Conservation (phyloP, 495 filamentous ascomycete genomes). For the Aspergillus sclerotioniger region DNA sequence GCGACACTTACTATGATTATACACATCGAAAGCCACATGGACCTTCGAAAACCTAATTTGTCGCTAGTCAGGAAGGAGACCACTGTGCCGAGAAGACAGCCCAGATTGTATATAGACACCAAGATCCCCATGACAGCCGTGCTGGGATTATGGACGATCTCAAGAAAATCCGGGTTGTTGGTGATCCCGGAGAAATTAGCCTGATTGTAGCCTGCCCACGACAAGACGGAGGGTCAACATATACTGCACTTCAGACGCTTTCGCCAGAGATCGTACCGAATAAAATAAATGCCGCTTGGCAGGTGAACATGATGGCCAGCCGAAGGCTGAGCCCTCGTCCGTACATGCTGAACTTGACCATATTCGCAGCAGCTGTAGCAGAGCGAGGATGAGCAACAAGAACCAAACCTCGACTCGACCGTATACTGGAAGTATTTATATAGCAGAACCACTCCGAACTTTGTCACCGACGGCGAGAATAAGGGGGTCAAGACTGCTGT, state of each 20-base stretch:
- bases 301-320: conserved; percentile 39
- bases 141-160: conserved; percentile 38
- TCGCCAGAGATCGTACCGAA: conserved; percentile 26
- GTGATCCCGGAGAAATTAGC: conserved; percentile 52
- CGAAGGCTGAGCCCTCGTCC: conserved; percentile 34
- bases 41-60: conserved; percentile 43
- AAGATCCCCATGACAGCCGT: conserved; percentile 44
- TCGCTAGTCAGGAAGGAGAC: conserved; percentile 45
- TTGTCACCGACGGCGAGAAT: conserved; percentile 15
- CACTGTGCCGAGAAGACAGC: conserved; percentile 43
- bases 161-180: conserved; percentile 47
- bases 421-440: conserved; percentile 11
- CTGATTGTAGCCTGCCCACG: conserved; percentile 51
- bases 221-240: conserved; percentile 9
- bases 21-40: conserved; percentile 41
- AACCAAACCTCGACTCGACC: conserved; percentile 6
- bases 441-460: conserved; percentile 13
- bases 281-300: conserved; percentile 39
- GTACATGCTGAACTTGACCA: conserved; percentile 31
- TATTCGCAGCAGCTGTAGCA: conserved; percentile 9
- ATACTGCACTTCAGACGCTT: conserved; percentile 1
- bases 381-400: background rate
- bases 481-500: conserved; percentile 5
- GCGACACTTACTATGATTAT: conserved; percentile 29
- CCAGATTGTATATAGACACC: conserved; percentile 51